Percentiles rank a stretch among this genome's conserved stretches.
phyloP scores from a whole-genome alignment of 768 basidiomycete genomes.

The Polyporus arcularius region DNA sequence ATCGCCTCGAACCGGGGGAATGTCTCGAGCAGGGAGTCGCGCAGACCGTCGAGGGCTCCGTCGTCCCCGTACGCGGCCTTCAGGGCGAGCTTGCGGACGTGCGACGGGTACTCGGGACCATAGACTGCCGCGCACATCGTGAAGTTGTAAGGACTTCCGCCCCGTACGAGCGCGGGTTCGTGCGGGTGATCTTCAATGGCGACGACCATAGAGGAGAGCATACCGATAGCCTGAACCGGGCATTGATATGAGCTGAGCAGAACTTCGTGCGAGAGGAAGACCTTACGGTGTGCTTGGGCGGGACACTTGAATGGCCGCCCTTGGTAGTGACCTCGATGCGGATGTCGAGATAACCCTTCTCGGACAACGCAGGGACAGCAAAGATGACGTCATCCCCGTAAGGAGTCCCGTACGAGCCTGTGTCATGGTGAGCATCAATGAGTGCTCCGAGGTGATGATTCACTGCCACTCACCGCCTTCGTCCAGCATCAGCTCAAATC shows the following conservation, averaged over 20 bases:
- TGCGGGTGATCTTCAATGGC: conserved; percentile 70
- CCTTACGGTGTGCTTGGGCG: conserved; percentile 75
- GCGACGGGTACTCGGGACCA: conserved; percentile 52
- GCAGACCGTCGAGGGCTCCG: conserved; percentile 44
- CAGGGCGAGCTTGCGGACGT: conserved; percentile 49
- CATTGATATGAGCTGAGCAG: neutral
- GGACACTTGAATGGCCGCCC: conserved; percentile 90
- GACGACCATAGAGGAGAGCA: conserved; percentile 70
- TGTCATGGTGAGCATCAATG: conserved; percentile 35
- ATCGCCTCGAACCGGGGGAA: conserved; percentile 37
- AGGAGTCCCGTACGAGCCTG: conserved; percentile 46
- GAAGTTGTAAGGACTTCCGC: conserved; percentile 54
- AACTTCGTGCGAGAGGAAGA: neutral
- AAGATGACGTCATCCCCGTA: conserved; percentile 50
- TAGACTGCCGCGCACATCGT: conserved; percentile 62
- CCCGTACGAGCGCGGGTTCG: conserved; percentile 48
- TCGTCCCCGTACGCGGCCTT: conserved; percentile 48
- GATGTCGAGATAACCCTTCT: conserved; percentile 73
- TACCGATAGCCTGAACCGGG: conserved; percentile 36
- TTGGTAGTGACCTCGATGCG: conserved; percentile 61
- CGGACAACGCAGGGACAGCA: conserved; percentile 65
- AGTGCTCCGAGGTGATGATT: conserved; percentile 21
- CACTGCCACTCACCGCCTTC: conserved; percentile 66
- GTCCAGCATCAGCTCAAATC: conserved; percentile 80
- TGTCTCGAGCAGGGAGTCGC: conserved; percentile 41